Conservation (phyloP, 1,284 basidiomycete species). For the Schizophyllum commune region DNA sequence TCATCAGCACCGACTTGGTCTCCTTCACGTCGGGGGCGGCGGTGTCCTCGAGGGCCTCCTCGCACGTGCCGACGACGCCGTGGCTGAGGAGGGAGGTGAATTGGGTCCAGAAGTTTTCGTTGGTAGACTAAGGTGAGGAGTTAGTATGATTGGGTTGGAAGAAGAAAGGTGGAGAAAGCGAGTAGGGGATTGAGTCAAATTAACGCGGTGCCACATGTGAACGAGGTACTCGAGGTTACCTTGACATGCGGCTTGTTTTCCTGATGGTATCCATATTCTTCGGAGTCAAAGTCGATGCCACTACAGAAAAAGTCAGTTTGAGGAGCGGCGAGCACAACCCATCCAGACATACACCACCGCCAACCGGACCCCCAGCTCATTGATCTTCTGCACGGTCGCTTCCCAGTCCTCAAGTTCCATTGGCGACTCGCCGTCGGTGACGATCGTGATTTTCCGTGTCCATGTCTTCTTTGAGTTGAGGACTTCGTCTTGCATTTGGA, state of each 20-base stretch:
- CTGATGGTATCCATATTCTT: conserved; percentile 54
- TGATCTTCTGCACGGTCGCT: conserved; percentile 63
- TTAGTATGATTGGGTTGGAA: background rate
- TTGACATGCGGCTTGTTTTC: conserved; percentile 66
- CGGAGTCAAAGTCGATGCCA: conserved; percentile 81
- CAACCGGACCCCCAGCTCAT: conserved; percentile 45
- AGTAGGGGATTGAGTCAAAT: too few species aligned
- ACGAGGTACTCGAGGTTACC: conserved; percentile 30
- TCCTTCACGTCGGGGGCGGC: conserved; percentile 62
- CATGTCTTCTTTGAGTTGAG: conserved; percentile 64
- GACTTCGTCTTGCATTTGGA: conserved; percentile 66
- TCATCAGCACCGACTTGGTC: conserved; percentile 58
- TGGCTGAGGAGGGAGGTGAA: conserved; percentile 39
- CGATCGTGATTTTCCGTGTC: conserved; percentile 72
- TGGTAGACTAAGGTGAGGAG: conserved; percentile 45
- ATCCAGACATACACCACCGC: conserved; percentile 54
- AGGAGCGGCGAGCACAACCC: background rate
- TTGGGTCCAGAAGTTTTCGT: conserved; percentile 71
- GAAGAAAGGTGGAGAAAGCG: background rate
- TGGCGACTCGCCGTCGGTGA: conserved; percentile 76
- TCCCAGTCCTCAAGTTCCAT: conserved; percentile 71
- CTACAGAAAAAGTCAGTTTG: conserved; percentile 26
- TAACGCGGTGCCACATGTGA: too few species aligned
- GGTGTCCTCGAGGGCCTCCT: conserved; percentile 60
- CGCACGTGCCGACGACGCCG: conserved; percentile 64